These are phyloP conservation scores for Phialophora tarda DNA, from an alignment of 2,329 filamentous ascomycete species.

Conservation along the genomic window DNA sequence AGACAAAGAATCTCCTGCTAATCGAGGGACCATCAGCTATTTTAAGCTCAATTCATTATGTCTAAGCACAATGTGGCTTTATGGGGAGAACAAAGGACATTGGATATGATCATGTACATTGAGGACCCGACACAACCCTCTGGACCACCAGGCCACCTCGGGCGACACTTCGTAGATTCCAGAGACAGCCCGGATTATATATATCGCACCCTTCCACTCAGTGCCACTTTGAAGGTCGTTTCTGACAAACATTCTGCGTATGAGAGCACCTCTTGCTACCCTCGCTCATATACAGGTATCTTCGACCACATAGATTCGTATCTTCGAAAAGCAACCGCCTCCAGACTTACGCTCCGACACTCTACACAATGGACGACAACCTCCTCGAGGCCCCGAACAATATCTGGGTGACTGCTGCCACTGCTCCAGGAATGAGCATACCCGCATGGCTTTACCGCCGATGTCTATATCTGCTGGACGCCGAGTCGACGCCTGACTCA, in stretches of 20 bases:
- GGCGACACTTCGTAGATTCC: background rate
- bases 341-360: background rate
- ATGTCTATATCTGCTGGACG: conserved; percentile 9
- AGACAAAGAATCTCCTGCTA: conserved; percentile 3
- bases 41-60: background rate
- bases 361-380: background rate
- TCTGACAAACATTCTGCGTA: background rate
- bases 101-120: background rate
- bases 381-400: background rate
- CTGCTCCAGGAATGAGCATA: conserved; percentile 1
- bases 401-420: background rate
- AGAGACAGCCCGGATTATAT: background rate
- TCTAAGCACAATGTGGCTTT: background rate
- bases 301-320: background rate
- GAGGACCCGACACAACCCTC: background rate
- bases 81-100: background rate
- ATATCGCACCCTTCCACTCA: background rate
- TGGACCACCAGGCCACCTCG: background rate
- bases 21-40: background rate
- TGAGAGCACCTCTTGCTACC: background rate
- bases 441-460: conserved; percentile 15
- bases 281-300: background rate
- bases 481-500: background rate
- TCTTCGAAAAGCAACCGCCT: background rate
- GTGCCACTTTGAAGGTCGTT: background rate